phyloP scores from a whole-genome alignment of 1,139 yeast species.

The Hansenula lynferdii region DNA sequence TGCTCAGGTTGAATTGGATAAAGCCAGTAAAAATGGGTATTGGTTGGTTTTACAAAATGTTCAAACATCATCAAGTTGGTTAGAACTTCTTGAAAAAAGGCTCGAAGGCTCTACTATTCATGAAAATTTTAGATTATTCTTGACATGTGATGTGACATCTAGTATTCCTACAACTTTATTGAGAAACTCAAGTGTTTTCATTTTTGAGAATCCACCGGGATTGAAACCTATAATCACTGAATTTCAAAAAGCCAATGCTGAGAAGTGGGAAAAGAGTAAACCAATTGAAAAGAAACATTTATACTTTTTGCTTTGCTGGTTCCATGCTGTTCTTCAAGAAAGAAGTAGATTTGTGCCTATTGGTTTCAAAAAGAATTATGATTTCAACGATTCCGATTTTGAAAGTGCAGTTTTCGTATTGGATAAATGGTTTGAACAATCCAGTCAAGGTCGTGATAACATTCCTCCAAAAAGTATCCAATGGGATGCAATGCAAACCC shows the following conservation, averaged over 20 bases:
- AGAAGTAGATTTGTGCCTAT: slow-evolving; percentile 55
- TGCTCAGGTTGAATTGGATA: slow-evolving; percentile 51
- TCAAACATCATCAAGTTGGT: slow-evolving; percentile 67
- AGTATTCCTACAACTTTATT: slow-evolving; percentile 53
- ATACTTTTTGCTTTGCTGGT: slow-evolving; percentile 60
- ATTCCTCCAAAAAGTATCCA: slow-evolving; percentile 47
- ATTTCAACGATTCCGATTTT: slow-evolving; percentile 73
- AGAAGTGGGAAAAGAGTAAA: slow-evolving; percentile 17
- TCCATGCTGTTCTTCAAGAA: slow-evolving; percentile 59
- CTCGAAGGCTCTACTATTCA: slow-evolving; percentile 28
- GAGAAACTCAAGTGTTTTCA: slow-evolving; percentile 46
- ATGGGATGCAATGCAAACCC: slow-evolving; percentile 48
- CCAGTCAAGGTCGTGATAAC: slow-evolving; percentile 28
- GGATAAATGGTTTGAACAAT: slow-evolving; percentile 32
- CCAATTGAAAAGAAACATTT: slow-evolving; percentile 47
- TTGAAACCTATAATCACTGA: slow-evolving; percentile 46
- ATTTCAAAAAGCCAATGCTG: slow-evolving; percentile 26
- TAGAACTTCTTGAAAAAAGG: slow-evolving; percentile 47
- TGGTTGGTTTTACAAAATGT: slow-evolving; percentile 81
- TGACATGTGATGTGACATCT: slow-evolving; percentile 52
- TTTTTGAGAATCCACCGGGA: slow-evolving; percentile 61
- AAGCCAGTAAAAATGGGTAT: slow-evolving; percentile 39
- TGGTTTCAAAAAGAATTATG: slow-evolving; percentile 60
- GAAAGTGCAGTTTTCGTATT: slow-evolving; percentile 44
- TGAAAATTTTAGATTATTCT: slow-evolving; percentile 44